phyloP scores from a whole-genome alignment of 768 basidiomycete genomes.

The Lentinula raphanica region DNA sequence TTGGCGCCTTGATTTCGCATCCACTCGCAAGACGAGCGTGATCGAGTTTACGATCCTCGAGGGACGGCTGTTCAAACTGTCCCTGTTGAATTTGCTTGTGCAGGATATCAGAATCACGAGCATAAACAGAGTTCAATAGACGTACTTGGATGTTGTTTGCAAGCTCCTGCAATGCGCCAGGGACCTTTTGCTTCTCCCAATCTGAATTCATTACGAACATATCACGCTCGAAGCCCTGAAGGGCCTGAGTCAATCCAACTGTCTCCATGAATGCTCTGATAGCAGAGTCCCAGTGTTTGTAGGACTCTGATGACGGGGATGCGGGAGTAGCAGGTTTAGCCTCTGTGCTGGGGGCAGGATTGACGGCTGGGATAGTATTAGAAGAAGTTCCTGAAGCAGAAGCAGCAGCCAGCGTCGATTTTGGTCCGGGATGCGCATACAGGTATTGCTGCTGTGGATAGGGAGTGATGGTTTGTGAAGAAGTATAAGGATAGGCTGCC shows the following conservation, averaged over 20 bases:
- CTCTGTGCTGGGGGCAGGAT: neutral
- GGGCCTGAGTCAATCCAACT: constrained; percentile 52
- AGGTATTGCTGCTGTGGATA: constrained; percentile 9
- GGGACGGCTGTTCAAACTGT: constrained; percentile 21
- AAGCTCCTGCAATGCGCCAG: constrained; percentile 49
- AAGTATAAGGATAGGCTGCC: constrained; percentile 7
- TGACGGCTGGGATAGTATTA: neutral
- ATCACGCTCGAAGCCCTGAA: constrained; percentile 64
- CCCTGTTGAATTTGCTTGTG: constrained; percentile 23
- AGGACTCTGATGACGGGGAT: constrained; percentile 29
- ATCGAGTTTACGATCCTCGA: constrained; percentile 68
- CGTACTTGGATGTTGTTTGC: constrained; percentile 47
- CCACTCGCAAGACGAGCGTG: constrained; percentile 50
- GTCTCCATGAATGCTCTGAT: constrained; percentile 49
- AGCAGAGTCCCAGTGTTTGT: constrained; percentile 58
- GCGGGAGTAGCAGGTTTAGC: constrained; percentile 32
- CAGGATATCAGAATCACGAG: neutral
- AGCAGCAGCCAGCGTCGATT: too few species aligned
- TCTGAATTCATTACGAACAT: constrained; percentile 63
- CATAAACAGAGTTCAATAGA: neutral
- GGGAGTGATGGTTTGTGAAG: constrained; percentile 2
- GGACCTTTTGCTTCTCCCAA: constrained; percentile 57
- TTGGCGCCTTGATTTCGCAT: constrained; percentile 45
- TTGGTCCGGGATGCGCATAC: neutral
- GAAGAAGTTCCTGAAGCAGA: neutral